A percentile compares a stretch with the other conserved stretches of the same genome.
These are phyloP conservation scores for Pholiota microspora DNA, from an alignment of 768 basidiomycete genomes.

Conservation along the genomic window DNA sequence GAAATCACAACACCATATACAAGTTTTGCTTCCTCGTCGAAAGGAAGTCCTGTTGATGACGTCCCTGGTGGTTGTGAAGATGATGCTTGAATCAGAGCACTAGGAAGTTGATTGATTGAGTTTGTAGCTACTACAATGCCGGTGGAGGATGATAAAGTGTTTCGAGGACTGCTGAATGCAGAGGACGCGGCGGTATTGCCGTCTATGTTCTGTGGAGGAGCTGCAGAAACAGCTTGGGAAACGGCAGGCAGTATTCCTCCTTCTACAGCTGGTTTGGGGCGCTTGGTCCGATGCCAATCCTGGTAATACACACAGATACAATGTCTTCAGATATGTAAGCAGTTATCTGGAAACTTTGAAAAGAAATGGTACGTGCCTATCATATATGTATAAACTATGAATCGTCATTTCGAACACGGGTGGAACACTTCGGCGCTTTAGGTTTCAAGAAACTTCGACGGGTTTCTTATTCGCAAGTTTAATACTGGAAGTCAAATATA, in stretches of 20 bases:
- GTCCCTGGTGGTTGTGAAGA: slow-evolving; percentile 25
- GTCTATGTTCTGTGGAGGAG: slow-evolving; percentile 29
- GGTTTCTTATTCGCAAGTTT: no score
- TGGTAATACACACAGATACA: slow-evolving; percentile 94
- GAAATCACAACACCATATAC: slow-evolving; percentile 96
- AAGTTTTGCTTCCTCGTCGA: slow-evolving; percentile 96
- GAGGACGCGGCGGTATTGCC: slow-evolving; percentile 32
- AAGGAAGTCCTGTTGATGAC: slow-evolving; percentile 66
- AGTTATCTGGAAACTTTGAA: not conserved
- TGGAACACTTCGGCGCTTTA: no score
- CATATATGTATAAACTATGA: slow-evolving; percentile 90
- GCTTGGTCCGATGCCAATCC: slow-evolving; percentile 84
- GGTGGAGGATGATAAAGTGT: slow-evolving; percentile 61
- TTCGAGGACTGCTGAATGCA: slow-evolving; percentile 54
- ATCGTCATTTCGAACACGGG: slow-evolving; percentile 82
- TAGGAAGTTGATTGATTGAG: slow-evolving; percentile 36
- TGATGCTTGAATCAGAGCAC: slow-evolving; percentile 36
- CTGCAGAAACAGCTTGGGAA: slow-evolving; percentile 57
- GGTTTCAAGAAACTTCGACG: no score
- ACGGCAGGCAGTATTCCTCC: slow-evolving; percentile 80
- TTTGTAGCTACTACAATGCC: slow-evolving; percentile 68
- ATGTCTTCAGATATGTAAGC: slow-evolving; percentile 51
- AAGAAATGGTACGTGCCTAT: slow-evolving; percentile 54
- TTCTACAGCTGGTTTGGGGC: slow-evolving; percentile 69
- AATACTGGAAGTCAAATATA: no score